Evolutionary conservation across 495 filamentous ascomycete genomes (phyloP), one percentile per base, ranked within the genome.

Genomic region (Lichina pygmaea): DNA sequence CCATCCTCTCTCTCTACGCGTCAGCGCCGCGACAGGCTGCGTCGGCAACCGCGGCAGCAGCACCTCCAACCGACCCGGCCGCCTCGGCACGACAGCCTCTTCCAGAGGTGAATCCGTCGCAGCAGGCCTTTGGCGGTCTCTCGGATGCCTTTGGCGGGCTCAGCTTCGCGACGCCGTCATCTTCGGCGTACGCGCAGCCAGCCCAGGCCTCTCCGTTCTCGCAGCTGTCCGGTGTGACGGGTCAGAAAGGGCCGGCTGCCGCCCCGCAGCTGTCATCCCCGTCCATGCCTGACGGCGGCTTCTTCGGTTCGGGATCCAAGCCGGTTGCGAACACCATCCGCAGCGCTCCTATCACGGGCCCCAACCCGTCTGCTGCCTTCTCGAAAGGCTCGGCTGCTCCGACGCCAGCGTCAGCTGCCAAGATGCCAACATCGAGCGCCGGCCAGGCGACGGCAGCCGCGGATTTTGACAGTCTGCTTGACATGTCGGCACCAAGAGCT

Each of bases 1-100:
- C 86, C 10, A 97, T 97, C 46, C 62, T 97, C 9, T 95, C 91
- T 3, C 66, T 97, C 7, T 97, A 97, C 55, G 81, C 89, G 34
- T 82, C 86, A 38, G 77, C 81, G 38, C 80, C 78, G 13, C 68
- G 71, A 48, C 68, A 11, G 36, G 36, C 36, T 74, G 37, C 77
- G 78, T 51, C 67, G 66, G 8, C 72, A 70, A 44, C 54, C 58
- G 34, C 64, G 70, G 46, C 63, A 68, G 47, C 67, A 70, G 49
- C 75, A 75, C 30, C 70, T 63, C 42, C 73, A 62, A 4, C 24
- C 44, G 60, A 66, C 12, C 62, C 76, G 0, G 78, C 83, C 54
- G 79, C 81, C 37, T 70, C 70, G 42, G 67, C 81, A 64, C 64
- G 75, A 48, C 75, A 74, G 34, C 67, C 73, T 7, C 44, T 64